phyloP scores from a whole-genome alignment of 1,284 basidiomycete species.

The Veloporphyrellus conicus region DNA sequence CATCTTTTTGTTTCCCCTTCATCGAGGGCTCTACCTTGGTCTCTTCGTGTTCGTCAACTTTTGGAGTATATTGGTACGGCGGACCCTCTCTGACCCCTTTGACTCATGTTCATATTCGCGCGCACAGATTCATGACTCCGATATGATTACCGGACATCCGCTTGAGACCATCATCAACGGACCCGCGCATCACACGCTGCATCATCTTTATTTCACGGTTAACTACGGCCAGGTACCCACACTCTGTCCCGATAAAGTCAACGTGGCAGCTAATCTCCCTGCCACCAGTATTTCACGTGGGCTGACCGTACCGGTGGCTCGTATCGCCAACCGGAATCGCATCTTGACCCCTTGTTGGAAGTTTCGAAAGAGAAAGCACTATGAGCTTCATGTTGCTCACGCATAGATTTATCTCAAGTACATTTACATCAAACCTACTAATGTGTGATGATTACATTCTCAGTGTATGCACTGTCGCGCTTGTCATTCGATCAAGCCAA shows the following conservation, averaged over 20 bases:
- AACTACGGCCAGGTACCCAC: slow-evolving; percentile 72
- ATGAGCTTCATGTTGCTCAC: slow-evolving; percentile 6
- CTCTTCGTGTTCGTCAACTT: slow-evolving; percentile 88
- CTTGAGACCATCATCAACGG: slow-evolving; percentile 94
- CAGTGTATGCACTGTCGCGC: not conserved
- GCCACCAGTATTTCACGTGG: slow-evolving; percentile 85
- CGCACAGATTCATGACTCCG: slow-evolving; percentile 91
- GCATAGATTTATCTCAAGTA: slow-evolving; percentile 14
- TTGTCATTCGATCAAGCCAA: not conserved
- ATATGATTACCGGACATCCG: slow-evolving; percentile 94
- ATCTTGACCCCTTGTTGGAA: slow-evolving; percentile 84
- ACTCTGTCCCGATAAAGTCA: not conserved
- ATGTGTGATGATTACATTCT: slow-evolving; percentile 13
- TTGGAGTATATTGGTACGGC: slow-evolving; percentile 80
- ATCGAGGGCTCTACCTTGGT: slow-evolving; percentile 75
- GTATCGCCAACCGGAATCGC: slow-evolving; percentile 81
- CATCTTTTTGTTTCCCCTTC: slow-evolving; percentile 87
- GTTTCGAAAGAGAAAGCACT: slow-evolving; percentile 42
- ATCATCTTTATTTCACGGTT: slow-evolving; percentile 93
- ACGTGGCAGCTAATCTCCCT: slow-evolving; percentile 10
- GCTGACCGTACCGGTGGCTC: slow-evolving; percentile 82
- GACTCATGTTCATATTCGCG: slow-evolving; percentile 1
- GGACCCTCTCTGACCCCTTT: not conserved
- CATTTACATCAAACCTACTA: slow-evolving; percentile 17
- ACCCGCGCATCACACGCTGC: slow-evolving; percentile 95